Evolutionary conservation across 2,329 filamentous ascomycete genomes (phyloP), one percentile per base, ranked within the genome.

Genomic region (Monosporascus sp.): DNA sequence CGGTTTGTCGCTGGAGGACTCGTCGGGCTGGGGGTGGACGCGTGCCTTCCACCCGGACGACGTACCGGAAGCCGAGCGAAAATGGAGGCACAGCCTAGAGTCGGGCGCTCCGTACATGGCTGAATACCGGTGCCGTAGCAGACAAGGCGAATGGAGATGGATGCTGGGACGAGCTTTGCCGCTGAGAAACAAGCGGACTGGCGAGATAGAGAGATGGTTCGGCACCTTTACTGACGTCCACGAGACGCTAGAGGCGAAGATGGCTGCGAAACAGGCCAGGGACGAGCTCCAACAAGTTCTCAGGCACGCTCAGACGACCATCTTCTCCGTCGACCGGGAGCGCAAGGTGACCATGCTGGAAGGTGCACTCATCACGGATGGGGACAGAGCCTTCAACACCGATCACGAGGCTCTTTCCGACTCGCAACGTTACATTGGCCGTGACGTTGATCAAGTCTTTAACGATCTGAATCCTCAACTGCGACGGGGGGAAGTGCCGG

Each of bases 211-310:
- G 54, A 90, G 88, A 64, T 92, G 88, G 88, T 90, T 89, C 61
- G 89, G 77, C 17, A 91, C 87, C 1, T 91, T 86, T 62, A 91
- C 88, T 14, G 88, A 93, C 58, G 87, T 91, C 19, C 85, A 92
- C 63, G 87, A 91, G 56, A 78, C 84, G 44, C 85, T 91, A 3
- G 78, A 88, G 63, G 81, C 86, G 16, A 84, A 87, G 55, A 76
- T 87, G 56, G 79, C 79, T 48, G 86, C 86, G 17, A 84, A 83
- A 56, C 78, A 83, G 53, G 87, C 81, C 19, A 79, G 84, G n/a
- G 82, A 87, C 61, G 87, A 91, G 64, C 76, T 93, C 0, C 75
- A 85, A 8, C 86, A 84, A 56, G 88, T 92, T 26, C 85, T 92
- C 52, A 81, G 86, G 37, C 87, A 91, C 61, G 86, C 88, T 0